These are phyloP conservation scores for Ceratobasidium sp. DNA, from an alignment of 1,284 basidiomycete genomes.

Conservation along the genomic window DNA sequence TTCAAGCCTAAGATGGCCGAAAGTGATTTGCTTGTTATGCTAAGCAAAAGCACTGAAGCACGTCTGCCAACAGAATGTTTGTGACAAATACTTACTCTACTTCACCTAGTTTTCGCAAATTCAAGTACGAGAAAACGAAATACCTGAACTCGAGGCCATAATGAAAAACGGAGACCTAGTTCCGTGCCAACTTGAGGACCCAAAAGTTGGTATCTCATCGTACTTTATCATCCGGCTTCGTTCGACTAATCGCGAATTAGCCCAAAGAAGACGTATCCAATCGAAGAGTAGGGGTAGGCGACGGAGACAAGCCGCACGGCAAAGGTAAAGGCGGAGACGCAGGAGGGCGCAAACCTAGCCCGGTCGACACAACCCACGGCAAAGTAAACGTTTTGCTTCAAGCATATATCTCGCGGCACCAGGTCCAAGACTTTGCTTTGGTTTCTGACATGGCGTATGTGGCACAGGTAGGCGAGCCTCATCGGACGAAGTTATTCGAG, in stretches of 20 bases:
- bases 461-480: constrained; percentile 69
- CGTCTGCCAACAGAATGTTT: constrained; percentile 48
- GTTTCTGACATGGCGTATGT: constrained; percentile 96
- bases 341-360: constrained; percentile 27
- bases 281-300: constrained; percentile 33
- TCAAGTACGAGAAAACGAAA: constrained; percentile 91
- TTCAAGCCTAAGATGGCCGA: constrained; percentile 92
- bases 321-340: constrained; percentile 28
- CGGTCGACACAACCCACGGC: constrained; percentile 75
- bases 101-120: constrained; percentile 89
- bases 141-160: constrained; percentile 84
- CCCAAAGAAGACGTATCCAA: constrained; percentile 32
- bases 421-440: constrained; percentile 94
- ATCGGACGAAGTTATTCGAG: not conserved
- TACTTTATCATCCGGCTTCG: too few species aligned
- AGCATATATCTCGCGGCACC: constrained; percentile 85
- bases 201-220: constrained; percentile 48
- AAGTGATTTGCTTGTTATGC: constrained; percentile 90
- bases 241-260: not conserved
- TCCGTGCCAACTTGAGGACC: constrained; percentile 77
- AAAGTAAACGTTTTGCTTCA: constrained; percentile 98
- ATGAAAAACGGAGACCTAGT: constrained; percentile 67
- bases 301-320: constrained; percentile 28
- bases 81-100: not conserved
- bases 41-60: constrained; percentile 93